These are phyloP conservation scores for Pinus tabuliformis DNA, from an alignment of 75 land plant species.

Conservation along the genomic window DNA sequence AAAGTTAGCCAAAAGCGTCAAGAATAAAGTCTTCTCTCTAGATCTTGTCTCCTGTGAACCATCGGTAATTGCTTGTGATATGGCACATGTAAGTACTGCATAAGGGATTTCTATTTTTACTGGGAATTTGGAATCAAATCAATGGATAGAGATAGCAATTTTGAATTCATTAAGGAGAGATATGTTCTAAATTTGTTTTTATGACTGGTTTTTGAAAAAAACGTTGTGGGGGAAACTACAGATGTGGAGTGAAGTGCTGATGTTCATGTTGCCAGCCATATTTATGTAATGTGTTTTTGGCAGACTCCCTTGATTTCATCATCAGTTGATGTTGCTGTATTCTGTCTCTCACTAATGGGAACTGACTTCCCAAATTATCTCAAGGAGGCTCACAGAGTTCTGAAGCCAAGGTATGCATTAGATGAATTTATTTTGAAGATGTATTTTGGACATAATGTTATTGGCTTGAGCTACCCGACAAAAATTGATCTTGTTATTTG, in stretches of 20 bases:
- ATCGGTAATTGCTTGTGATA: conserved; percentile 95
- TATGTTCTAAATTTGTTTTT: neutral
- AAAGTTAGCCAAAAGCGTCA: conserved; percentile 71
- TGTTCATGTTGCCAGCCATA: neutral
- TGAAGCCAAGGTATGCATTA: conserved; percentile 59
- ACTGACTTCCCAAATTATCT: conserved; percentile 75
- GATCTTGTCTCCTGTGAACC: conserved; percentile 86
- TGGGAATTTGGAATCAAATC: neutral
- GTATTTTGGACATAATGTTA: too few relatives aligned
- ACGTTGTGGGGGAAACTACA: neutral
- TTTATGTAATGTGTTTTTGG: conserved; percentile 7
- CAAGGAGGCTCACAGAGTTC: conserved; percentile 83
- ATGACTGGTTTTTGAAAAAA: neutral
- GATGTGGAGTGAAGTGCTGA: neutral
- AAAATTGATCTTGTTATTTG: too few relatives aligned
- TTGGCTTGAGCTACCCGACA: too few relatives aligned
- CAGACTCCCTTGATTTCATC: conserved; percentile 81
- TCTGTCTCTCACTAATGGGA: conserved; percentile 97
- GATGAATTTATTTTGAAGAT: too few relatives aligned
- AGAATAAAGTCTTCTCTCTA: conserved; percentile 88
- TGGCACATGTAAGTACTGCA: conserved; percentile 77
- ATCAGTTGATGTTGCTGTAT: conserved; percentile 94
- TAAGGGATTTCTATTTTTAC: neutral
- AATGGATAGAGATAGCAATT: neutral
- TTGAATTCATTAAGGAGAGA: neutral